These are phyloP conservation scores for Calonectria hongkongensis DNA, from an alignment of 2,329 filamentous ascomycete species.

Conservation along the genomic window DNA sequence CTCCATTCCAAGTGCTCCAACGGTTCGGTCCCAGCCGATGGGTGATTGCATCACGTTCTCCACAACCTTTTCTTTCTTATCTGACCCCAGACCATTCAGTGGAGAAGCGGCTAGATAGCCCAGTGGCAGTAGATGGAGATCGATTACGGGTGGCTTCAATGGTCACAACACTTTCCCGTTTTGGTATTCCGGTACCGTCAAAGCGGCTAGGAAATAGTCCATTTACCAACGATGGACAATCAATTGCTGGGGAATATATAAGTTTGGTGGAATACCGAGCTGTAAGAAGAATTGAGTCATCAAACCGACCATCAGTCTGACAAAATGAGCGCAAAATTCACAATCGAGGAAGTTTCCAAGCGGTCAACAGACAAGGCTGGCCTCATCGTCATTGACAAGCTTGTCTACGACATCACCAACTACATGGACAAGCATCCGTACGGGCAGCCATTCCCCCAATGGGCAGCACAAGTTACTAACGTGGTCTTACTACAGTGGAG, in stretches of 20 bases:
- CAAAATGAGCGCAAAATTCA: constrained; percentile 26
- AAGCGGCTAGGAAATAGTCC: no score
- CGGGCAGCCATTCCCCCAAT: neutral
- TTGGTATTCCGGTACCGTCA: neutral
- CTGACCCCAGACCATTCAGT: neutral
- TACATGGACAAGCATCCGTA: constrained; percentile 37
- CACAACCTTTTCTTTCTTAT: neutral
- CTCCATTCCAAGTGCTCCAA: neutral
- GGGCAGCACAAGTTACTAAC: neutral
- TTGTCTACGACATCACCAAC: constrained; percentile 36
- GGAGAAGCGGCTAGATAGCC: neutral
- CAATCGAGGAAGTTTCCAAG: constrained; percentile 24
- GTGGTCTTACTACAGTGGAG: neutral
- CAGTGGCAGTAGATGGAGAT: neutral
- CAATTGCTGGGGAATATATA: neutral
- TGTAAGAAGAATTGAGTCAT: neutral
- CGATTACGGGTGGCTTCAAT: neutral
- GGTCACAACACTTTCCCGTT: constrained; percentile 15
- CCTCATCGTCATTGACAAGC: constrained; percentile 36
- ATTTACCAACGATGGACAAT: neutral
- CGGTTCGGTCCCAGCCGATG: neutral
- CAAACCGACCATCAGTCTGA: no score
- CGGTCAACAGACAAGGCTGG: constrained; percentile 23
- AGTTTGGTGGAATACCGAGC: neutral
- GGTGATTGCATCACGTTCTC: neutral